Evolutionary conservation across 768 basidiomycete species (phyloP).

Genomic region (Mycena chlorophos): DNA sequence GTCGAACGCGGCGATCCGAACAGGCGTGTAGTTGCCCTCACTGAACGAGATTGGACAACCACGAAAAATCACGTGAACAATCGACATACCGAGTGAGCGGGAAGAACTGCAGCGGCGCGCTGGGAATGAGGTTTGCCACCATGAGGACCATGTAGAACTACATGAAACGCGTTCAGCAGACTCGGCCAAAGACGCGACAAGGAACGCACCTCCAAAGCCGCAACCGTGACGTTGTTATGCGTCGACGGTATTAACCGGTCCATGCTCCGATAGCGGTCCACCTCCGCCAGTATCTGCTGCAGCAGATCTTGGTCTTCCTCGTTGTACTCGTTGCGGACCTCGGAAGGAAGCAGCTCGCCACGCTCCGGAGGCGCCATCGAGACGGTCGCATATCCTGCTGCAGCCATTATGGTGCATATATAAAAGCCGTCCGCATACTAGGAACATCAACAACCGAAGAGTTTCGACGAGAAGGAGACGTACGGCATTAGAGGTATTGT

Average conservation of each 20-base stretch:
- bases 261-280: conserved; percentile 92
- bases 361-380: conserved; percentile 77
- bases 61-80: background rate
- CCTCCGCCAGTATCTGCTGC: conserved; percentile 73
- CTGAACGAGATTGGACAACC: conserved; percentile 41
- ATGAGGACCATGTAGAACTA: conserved; percentile 82
- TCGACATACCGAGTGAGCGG: conserved; percentile 77
- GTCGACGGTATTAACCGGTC: conserved; percentile 93
- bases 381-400: conserved; percentile 77
- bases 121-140: conserved; percentile 74
- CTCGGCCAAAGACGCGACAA: background rate
- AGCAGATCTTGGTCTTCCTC: conserved; percentile 69
- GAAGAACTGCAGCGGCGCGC: conserved; percentile 77
- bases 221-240: conserved; percentile 90
- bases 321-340: conserved; percentile 65
- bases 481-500: conserved; percentile 89
- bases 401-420: conserved; percentile 81
- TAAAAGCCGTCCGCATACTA: conserved; percentile 93
- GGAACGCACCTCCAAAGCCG: conserved; percentile 80
- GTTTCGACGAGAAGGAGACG: conserved; percentile 30
- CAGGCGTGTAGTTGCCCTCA: conserved; percentile 91
- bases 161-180: conserved; percentile 1
- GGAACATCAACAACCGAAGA: conserved; percentile 3
- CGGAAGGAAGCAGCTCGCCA: conserved; percentile 71
- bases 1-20: conserved; percentile 93